Evolutionary conservation across 805 yeast species (phyloP), one percentile per base, ranked within the genome.

Genomic region (Nakazawaea sp.): DNA sequence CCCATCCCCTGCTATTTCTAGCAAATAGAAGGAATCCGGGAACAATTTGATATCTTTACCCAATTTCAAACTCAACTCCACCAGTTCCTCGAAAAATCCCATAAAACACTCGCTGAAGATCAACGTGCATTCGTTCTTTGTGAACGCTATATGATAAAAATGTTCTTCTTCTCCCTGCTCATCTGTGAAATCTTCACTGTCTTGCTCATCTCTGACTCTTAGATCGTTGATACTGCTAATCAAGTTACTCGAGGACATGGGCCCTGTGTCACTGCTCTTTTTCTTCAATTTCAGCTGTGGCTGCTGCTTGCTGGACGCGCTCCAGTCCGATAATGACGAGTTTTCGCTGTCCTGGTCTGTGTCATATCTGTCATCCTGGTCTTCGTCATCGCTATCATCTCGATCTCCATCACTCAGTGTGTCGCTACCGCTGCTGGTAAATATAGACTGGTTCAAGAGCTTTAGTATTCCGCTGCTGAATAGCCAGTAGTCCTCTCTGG

Each of bases 1-100:
- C 0, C 84, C 83, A 45, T 75, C 82, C 38, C 74, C 70, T 42
- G 76, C 77, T 3, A 79, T 71, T 44, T 75, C 81, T 18, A 79
- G 54, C n/a, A 66, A 68, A 20, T 74, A 54, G 46, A 70, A 79
- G 11, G 59, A 56, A 15, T 66, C 69, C 2, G 60, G 56, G 4
- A 75, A 43, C 12, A 75, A 47, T 23, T 61, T 48, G 1, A 67
- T 65, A 30, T 62, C 63, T 20, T 65, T 67, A 3, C 52, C 54
- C 30, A 64, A 46, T 11, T 47, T 34, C 21, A 45, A 40, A 34
- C 71, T 56, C 15, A 58, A 42, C 2, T 48, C 37, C 18, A 77
- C 53, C 1, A 73, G 63, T 16, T 62, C 56, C 1, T 45, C 47
- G 43, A 79, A 68, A 11, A 63, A 54, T 17, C 45, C 43, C 38